Conservation (phyloP, 345 rosid species). For the Linum tenue region DNA sequence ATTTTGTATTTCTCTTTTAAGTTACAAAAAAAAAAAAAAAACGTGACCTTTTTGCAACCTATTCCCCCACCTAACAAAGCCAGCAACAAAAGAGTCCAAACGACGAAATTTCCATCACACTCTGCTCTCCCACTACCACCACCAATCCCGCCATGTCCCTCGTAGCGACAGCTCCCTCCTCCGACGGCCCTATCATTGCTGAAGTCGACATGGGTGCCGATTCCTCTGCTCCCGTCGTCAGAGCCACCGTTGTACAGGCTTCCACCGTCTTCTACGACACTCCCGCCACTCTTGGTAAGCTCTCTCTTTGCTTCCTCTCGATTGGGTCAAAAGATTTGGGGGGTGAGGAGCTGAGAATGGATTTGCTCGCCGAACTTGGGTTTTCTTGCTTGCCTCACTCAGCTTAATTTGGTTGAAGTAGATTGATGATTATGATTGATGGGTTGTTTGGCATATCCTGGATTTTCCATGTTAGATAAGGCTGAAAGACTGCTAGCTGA, state of each 20-base stretch:
- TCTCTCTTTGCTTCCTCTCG: neutral
- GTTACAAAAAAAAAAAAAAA: no score
- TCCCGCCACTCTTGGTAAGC: constrained; percentile 71
- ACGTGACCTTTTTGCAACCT: no score
- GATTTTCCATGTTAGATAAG: constrained; percentile 37
- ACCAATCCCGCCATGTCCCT: constrained; percentile 28
- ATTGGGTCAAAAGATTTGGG: neutral
- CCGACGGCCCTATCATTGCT: constrained; percentile 40
- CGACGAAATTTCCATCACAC: no score
- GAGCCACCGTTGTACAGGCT: constrained; percentile 95
- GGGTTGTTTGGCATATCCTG: neutral
- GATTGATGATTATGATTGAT: neutral
- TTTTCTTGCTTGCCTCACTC: no score
- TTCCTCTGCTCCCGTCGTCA: constrained; percentile 41
- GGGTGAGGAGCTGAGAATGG: neutral
- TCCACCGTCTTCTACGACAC: constrained; percentile 86
- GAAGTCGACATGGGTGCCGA: constrained; percentile 74
- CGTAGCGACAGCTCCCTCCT: constrained; percentile 30
- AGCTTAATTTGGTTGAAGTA: neutral
- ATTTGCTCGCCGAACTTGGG: neutral
- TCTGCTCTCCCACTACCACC: no score
- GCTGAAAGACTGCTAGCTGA: constrained; percentile 84
- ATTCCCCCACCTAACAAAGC: no score
- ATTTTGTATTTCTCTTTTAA: no score
- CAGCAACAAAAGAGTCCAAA: no score